Evolutionary conservation across 345 rosid genomes (phyloP).

Genomic region (Anastatica hierochuntica): DNA sequence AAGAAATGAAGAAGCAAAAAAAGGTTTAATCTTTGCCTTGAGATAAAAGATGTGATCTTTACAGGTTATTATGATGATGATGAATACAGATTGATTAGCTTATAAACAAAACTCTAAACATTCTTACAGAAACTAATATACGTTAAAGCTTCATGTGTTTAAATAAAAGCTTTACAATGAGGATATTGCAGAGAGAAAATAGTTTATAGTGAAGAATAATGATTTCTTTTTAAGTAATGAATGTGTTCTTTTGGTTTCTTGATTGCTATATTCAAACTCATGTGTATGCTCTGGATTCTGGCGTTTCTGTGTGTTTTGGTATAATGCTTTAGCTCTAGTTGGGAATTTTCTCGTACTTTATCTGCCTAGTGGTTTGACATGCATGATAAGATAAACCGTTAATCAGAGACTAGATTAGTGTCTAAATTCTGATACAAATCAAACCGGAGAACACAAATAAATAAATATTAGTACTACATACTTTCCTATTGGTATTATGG

Average conservation of each 20-base stretch:
- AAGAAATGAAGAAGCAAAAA: conserved; percentile 42
- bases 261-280: not conserved
- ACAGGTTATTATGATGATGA: not conserved
- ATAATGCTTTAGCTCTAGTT: no score
- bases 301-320: no score
- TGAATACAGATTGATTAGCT: conserved; percentile 13
- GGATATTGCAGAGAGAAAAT: conserved; percentile 11
- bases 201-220: not conserved
- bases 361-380: no score
- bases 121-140: conserved; percentile 13
- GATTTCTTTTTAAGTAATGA: not conserved
- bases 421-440: no score
- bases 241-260: not conserved
- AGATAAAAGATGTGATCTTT: conserved; percentile 1
- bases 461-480: no score
- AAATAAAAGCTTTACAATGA: conserved; percentile 21
- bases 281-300: no score
- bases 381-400: no score
- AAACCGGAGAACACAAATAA: no score
- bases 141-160: conserved; percentile 10
- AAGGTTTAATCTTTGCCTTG: not conserved
- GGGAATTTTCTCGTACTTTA: no score
- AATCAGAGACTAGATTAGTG: no score
- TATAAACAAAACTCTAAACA: conserved; percentile 5
- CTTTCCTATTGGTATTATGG: no score